phyloP scores from a whole-genome alignment of 371 early-diverging fungal species.

The Entomophthora muscae region DNA sequence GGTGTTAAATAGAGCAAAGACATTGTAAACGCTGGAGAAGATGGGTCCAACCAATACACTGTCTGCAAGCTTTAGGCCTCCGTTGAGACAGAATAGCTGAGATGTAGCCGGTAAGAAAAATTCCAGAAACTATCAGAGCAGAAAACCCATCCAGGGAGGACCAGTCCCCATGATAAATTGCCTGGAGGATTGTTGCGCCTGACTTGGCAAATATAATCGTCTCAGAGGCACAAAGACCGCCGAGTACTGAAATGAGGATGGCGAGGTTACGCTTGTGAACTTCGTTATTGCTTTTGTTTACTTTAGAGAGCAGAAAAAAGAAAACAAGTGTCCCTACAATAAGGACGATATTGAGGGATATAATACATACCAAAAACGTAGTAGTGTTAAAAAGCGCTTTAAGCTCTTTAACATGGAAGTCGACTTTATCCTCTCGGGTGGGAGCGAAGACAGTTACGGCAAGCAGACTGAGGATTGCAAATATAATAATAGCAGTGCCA shows the following conservation, averaged over 20 bases:
- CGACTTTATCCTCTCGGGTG: slow-evolving; percentile 10
- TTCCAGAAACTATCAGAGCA: neutral
- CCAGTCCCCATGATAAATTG: neutral
- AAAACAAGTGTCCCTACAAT: slow-evolving; percentile 20
- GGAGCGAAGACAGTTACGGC: slow-evolving; percentile 25
- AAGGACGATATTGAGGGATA: slow-evolving; percentile 31
- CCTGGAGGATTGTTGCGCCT: neutral
- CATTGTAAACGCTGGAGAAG: slow-evolving; percentile 48
- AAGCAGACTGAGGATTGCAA: slow-evolving; percentile 44
- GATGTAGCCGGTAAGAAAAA: neutral
- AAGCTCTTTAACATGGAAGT: slow-evolving; percentile 30
- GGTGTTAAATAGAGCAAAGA: slow-evolving; percentile 39
- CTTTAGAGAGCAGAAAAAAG: slow-evolving; percentile 12
- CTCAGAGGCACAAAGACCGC: slow-evolving; percentile 43
- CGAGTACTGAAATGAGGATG: slow-evolving; percentile 37
- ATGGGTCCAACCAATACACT: slow-evolving; percentile 48
- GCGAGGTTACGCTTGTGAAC: slow-evolving; percentile 30
- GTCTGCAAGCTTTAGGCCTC: slow-evolving; percentile 36
- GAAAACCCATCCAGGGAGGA: neutral
- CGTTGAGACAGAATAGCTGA: slow-evolving; percentile 44
- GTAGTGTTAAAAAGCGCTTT: slow-evolving; percentile 33
- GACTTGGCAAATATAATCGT: slow-evolving; percentile 38
- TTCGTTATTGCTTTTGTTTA: neutral
- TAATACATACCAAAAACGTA: slow-evolving; percentile 43
- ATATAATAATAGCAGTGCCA: slow-evolving; percentile 43